phyloP scores from a whole-genome alignment of 495 filamentous ascomycete genomes.

The Terfezia boudieri region DNA sequence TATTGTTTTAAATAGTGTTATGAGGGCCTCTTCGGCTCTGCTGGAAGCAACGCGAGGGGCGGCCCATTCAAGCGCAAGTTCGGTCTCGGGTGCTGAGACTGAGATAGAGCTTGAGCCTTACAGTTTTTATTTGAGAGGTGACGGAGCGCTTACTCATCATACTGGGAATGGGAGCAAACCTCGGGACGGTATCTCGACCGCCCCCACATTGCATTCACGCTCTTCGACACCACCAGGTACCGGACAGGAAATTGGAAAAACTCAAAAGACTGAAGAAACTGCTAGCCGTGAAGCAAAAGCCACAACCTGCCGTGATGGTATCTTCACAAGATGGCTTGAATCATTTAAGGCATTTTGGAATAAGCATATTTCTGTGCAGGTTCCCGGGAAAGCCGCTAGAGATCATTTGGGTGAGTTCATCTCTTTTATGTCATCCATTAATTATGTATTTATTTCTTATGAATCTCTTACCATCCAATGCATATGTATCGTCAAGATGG shows the following conservation, averaged over 20 bases:
- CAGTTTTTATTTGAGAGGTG: no score
- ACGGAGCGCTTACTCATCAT: no score
- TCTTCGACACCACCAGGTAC: slow-evolving; percentile 1
- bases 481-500: neutral
- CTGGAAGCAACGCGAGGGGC: no score
- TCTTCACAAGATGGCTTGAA: neutral
- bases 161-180: neutral
- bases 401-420: slow-evolving; percentile 31
- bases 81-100: no score
- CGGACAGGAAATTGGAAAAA: neutral
- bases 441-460: neutral
- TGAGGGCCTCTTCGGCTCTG: no score
- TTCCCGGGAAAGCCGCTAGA: slow-evolving; percentile 24
- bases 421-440: neutral
- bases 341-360: slow-evolving; percentile 23
- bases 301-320: neutral
- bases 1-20: no score
- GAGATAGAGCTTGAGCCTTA: no score
- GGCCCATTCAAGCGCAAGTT: no score
- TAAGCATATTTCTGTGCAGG: slow-evolving; percentile 24
- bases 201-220: slow-evolving; percentile 1
- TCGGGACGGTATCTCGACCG: slow-evolving; percentile 2
- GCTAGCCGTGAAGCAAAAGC: neutral
- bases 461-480: neutral
- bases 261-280: slow-evolving; percentile 1